These are phyloP conservation scores for Trichaptum fuscoviolaceum DNA, from an alignment of 768 basidiomycete genomes.

Conservation along the genomic window DNA sequence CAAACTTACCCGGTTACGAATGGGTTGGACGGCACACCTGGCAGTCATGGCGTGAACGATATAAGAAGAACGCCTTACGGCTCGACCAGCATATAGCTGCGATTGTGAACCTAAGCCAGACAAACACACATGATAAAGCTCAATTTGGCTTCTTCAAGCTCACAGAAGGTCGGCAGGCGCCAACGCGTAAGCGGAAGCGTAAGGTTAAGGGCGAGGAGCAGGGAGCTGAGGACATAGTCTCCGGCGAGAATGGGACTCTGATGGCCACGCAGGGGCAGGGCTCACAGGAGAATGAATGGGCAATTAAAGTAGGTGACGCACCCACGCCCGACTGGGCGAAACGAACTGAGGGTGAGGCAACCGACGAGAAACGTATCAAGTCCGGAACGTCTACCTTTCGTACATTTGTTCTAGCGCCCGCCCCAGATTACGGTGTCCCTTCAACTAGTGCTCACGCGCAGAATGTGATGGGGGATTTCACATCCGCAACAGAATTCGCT, in stretches of 20 bases:
- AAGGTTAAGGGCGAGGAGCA: slow-evolving; percentile 16
- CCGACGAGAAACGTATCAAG: slow-evolving; percentile 24
- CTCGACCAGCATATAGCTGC: slow-evolving; percentile 58
- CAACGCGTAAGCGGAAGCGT: slow-evolving; percentile 42
- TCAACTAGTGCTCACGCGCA: not conserved
- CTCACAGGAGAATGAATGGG: slow-evolving; percentile 43
- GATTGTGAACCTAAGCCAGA: slow-evolving; percentile 68
- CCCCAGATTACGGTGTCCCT: not conserved
- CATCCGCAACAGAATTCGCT: not conserved
- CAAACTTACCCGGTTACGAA: slow-evolving; percentile 61
- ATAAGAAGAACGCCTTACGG: slow-evolving; percentile 74
- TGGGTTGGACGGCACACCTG: slow-evolving; percentile 84
- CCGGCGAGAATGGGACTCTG: slow-evolving; percentile 23
- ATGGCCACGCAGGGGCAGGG: slow-evolving; percentile 49
- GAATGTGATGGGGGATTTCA: not conserved
- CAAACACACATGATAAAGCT: slow-evolving; percentile 67
- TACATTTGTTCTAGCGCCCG: not conserved
- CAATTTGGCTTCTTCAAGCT: slow-evolving; percentile 80
- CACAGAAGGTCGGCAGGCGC: slow-evolving; percentile 63
- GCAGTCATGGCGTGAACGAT: slow-evolving; percentile 88
- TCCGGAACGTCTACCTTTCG: slow-evolving; percentile 25
- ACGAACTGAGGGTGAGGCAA: slow-evolving; percentile 39
- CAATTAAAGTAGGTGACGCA: slow-evolving; percentile 53
- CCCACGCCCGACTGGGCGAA: slow-evolving; percentile 70
- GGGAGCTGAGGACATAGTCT: slow-evolving; percentile 5